Evolutionary conservation across 371 early-diverging fungal genomes (phyloP).

Genomic region (Mortierella sp.): DNA sequence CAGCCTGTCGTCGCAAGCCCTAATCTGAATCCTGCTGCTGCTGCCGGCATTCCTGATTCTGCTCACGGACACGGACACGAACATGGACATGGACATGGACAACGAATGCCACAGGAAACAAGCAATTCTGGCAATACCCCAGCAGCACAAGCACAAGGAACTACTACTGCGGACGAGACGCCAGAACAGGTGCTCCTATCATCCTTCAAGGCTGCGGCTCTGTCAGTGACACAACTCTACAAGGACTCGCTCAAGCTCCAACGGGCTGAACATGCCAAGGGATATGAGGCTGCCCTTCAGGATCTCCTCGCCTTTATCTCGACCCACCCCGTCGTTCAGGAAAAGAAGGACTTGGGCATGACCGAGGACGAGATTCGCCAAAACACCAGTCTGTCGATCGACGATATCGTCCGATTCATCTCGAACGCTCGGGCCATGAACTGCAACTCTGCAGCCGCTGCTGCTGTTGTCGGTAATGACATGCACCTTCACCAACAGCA

Average conservation of each 20-base stretch:
- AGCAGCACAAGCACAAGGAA: constrained; percentile 4
- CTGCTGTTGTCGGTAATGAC: constrained; percentile 21
- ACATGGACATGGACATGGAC: neutral
- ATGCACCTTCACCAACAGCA: constrained; percentile 31
- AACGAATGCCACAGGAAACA: constrained; percentile 6
- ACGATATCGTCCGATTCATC: constrained; percentile 70
- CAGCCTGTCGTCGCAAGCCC: neutral
- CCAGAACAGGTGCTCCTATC: constrained; percentile 69
- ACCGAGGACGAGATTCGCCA: constrained; percentile 52
- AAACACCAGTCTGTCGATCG: constrained; percentile 61
- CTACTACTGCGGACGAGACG: constrained; percentile 15
- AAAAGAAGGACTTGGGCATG: constrained; percentile 59
- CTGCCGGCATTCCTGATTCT: neutral
- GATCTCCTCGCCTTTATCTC: constrained; percentile 75
- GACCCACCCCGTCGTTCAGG: constrained; percentile 61
- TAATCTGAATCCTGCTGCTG: neutral
- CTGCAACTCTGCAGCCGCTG: constrained; percentile 24
- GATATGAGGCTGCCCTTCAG: constrained; percentile 81
- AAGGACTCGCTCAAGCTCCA: constrained; percentile 77
- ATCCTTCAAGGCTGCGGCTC: constrained; percentile 79
- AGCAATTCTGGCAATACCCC: neutral
- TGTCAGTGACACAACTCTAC: constrained; percentile 79
- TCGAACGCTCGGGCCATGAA: constrained; percentile 64
- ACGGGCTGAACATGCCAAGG: constrained; percentile 71
- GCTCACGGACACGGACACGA: neutral